phyloP scores from a whole-genome alignment of 2,329 filamentous ascomycete genomes.

The Mariannaea sp. region DNA sequence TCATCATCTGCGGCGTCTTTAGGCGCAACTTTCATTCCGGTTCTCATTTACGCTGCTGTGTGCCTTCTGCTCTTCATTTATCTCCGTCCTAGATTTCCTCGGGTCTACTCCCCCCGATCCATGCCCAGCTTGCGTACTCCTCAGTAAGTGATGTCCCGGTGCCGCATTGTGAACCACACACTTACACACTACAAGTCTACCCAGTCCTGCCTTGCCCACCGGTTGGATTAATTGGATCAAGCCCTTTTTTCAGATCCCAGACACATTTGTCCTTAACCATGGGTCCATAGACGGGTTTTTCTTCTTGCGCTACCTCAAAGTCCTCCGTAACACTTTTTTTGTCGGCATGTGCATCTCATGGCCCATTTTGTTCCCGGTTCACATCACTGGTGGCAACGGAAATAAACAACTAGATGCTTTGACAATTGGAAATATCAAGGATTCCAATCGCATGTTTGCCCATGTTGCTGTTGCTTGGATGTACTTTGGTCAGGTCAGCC shows the following conservation, averaged over 20 bases:
- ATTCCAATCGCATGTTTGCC: constrained; percentile 71
- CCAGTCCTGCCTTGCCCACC: constrained; percentile 61
- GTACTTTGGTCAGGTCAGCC: constrained; percentile 58
- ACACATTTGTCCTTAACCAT: constrained; percentile 84
- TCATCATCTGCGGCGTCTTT: constrained; percentile 44
- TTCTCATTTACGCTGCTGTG: constrained; percentile 54
- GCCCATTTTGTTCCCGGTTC: constrained; percentile 85
- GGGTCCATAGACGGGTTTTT: constrained; percentile 92
- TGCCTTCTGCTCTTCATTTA: constrained; percentile 57
- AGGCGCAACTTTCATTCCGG: constrained; percentile 59
- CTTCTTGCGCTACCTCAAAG: constrained; percentile 71
- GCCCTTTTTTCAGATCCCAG: constrained; percentile 69
- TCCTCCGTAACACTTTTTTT: constrained; percentile 82
- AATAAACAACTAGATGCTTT: constrained; percentile 74
- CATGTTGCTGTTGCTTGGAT: constrained; percentile 81
- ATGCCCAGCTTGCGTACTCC: constrained; percentile 54
- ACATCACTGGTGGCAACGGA: constrained; percentile 76
- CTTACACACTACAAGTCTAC: constrained; percentile 49
- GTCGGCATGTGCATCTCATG: constrained; percentile 84
- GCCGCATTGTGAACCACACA: background rate
- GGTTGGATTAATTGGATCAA: constrained; percentile 71
- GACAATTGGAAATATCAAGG: constrained; percentile 75
- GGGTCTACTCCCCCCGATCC: constrained; percentile 61
- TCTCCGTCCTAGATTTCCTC: constrained; percentile 52
- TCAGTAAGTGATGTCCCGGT: constrained; percentile 38